Conservation (phyloP, 768 basidiomycete species). For the Mycena belliarum region DNA sequence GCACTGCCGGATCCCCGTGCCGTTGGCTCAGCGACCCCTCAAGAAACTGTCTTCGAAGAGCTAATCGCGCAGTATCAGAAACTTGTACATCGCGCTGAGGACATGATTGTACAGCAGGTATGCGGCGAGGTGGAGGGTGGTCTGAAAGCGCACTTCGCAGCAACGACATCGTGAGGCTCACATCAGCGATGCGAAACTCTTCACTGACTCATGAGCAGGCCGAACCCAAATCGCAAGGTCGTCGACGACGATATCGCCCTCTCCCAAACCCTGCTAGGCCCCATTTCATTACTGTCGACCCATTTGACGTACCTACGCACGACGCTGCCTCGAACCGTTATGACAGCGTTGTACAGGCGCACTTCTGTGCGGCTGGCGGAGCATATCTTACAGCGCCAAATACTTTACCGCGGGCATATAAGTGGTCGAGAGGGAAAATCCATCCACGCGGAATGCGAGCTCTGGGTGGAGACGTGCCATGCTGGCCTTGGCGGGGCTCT, state of each 20-base stretch:
- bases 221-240: conserved; percentile 19
- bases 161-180: conserved; percentile 43
- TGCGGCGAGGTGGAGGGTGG: conserved; percentile 78
- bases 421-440: conserved; percentile 57
- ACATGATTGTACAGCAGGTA: conserved; percentile 83
- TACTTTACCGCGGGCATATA: conserved; percentile 76
- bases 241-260: conserved; percentile 50
- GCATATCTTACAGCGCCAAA: conserved; percentile 81
- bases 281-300: conserved; percentile 79
- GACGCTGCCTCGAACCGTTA: conserved; percentile 57
- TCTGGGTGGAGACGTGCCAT: conserved; percentile 83
- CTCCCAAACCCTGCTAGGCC: conserved; percentile 70
- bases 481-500: conserved; percentile 51
- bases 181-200: background rate
- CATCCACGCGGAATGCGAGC: conserved; percentile 70
- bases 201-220: conserved; percentile 16
- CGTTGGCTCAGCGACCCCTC: conserved; percentile 36
- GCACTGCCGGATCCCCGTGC: conserved; percentile 51
- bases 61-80: conserved; percentile 64
- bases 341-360: conserved; percentile 71
- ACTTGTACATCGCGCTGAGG: conserved; percentile 72
- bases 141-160: conserved; percentile 70
- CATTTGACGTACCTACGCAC: conserved; percentile 69
- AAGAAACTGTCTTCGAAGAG: conserved; percentile 79
- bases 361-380: conserved; percentile 70